These are phyloP conservation scores for Spathaspora hagerdaliae DNA, from an alignment of 805 yeast species.

Conservation along the genomic window DNA sequence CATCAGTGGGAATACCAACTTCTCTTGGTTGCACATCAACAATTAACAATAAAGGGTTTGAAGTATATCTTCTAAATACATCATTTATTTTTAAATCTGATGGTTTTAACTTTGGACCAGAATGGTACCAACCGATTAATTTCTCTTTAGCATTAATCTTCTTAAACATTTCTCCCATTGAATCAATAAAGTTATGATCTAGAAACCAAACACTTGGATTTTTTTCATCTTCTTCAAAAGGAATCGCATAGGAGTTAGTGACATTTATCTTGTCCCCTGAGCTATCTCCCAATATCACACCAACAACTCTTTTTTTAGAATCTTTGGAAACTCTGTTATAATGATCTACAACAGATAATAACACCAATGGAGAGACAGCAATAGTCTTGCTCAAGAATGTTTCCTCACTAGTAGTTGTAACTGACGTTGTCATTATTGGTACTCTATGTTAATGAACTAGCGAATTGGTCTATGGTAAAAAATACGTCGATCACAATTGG, in stretches of 20 bases:
- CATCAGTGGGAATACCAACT: conserved; percentile 94
- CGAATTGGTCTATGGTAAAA: no score
- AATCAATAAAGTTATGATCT: conserved; percentile 93
- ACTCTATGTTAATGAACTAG: no score
- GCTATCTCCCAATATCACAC: conserved; percentile 87
- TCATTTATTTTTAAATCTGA: conserved; percentile 92
- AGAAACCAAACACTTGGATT: conserved; percentile 93
- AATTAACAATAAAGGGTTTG: conserved; percentile 78
- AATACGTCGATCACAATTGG: conserved; percentile 9
- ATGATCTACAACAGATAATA: conserved; percentile 92
- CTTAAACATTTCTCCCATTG: conserved; percentile 97
- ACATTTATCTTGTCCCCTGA: conserved; percentile 58
- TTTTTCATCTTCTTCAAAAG: conserved; percentile 94
- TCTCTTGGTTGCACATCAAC: conserved; percentile 84
- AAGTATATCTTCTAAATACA: conserved; percentile 72
- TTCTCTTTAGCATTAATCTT: conserved; percentile 96
- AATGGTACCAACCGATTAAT: conserved; percentile 98
- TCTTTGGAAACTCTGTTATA: conserved; percentile 79
- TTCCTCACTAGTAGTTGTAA: conserved; percentile 28
- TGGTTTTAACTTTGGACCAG: conserved; percentile 88
- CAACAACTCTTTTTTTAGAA: conserved; percentile 79
- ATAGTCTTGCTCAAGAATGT: conserved; percentile 53
- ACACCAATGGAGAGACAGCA: conserved; percentile 91
- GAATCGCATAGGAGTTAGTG: conserved; percentile 93
- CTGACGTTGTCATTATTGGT: conserved; percentile 17